phyloP scores from a whole-genome alignment of 78 protist genomes.

The Emiliania huxleyi region DNA sequence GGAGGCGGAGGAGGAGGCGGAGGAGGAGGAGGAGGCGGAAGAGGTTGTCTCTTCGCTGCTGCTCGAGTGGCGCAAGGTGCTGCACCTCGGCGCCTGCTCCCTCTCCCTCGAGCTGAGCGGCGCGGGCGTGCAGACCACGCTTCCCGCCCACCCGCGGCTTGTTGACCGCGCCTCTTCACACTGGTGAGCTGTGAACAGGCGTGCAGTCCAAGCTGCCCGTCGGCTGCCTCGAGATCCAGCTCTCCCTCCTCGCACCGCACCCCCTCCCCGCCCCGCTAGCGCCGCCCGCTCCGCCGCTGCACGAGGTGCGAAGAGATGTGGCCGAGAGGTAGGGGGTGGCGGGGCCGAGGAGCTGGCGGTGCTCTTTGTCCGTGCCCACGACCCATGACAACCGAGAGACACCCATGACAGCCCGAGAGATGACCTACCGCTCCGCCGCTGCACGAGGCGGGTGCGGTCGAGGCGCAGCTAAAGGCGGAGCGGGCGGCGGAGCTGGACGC shows the following conservation, averaged over 20 bases:
- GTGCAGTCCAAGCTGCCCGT: neutral
- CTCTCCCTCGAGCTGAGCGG: neutral
- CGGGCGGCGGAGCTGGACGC: slow-evolving; percentile 25
- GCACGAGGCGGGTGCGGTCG: neutral
- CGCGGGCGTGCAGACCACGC: neutral
- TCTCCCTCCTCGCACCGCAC: neutral
- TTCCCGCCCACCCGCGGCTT: no score
- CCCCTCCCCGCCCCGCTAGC: neutral
- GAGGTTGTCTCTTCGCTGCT: neutral
- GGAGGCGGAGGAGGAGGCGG: no score
- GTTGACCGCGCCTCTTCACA: no score
- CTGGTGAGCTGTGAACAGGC: no score
- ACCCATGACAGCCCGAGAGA: no score
- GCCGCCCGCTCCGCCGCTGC: neutral
- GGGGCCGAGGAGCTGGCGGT: no score
- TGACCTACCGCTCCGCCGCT: neutral
- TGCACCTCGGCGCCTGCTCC: neutral
- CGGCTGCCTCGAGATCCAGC: neutral
- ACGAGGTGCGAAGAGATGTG: neutral
- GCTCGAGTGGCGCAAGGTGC: slow-evolving; percentile 37
- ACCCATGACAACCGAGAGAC: no score
- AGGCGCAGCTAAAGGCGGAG: slow-evolving; percentile 20
- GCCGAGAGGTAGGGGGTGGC: no score
- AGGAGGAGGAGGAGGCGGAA: neutral
- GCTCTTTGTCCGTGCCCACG: no score